Evolutionary conservation across 371 early-diverging fungal genomes (phyloP).

Genomic region (Syncephalastrum sp.): DNA sequence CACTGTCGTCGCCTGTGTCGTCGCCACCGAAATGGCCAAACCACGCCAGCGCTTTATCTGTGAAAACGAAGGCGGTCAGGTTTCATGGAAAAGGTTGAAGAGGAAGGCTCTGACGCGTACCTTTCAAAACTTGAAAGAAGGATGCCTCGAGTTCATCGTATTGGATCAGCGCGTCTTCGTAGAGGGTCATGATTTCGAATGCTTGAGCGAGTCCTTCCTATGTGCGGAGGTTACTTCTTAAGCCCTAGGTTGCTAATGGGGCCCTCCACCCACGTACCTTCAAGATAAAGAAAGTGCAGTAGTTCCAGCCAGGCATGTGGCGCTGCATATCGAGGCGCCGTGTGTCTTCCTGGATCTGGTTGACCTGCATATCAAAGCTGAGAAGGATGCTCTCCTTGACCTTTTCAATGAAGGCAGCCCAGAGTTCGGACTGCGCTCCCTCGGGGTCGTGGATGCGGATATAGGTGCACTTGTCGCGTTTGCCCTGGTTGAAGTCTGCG

Average conservation of each 20-base stretch:
- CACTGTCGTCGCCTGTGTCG: conserved; percentile 80
- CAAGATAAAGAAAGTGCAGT: conserved; percentile 91
- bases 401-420: conserved; percentile 74
- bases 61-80: neutral
- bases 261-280: conserved; percentile 45
- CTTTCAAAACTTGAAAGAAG: conserved; percentile 83
- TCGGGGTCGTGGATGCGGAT: conserved; percentile 61
- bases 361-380: conserved; percentile 79
- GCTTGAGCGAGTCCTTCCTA: conserved; percentile 85
- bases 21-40: conserved; percentile 89
- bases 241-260: too few relatives aligned
- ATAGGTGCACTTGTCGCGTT: conserved; percentile 68
- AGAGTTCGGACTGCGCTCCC: conserved; percentile 67
- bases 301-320: conserved; percentile 97
- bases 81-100: too few relatives aligned
- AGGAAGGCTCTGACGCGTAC: conserved; percentile 16
- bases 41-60: conserved; percentile 84
- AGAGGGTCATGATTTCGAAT: conserved; percentile 82
- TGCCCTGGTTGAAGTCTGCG: conserved; percentile 80
- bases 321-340: conserved; percentile 86
- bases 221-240: neutral
- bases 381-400: conserved; percentile 80
- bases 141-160: conserved; percentile 96
- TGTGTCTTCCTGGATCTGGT: conserved; percentile 85
- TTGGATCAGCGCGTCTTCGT: conserved; percentile 86